Base-by-base conservation (phyloP, 2,329 filamentous ascomycete species). In the Fusarium sp. region DNA sequence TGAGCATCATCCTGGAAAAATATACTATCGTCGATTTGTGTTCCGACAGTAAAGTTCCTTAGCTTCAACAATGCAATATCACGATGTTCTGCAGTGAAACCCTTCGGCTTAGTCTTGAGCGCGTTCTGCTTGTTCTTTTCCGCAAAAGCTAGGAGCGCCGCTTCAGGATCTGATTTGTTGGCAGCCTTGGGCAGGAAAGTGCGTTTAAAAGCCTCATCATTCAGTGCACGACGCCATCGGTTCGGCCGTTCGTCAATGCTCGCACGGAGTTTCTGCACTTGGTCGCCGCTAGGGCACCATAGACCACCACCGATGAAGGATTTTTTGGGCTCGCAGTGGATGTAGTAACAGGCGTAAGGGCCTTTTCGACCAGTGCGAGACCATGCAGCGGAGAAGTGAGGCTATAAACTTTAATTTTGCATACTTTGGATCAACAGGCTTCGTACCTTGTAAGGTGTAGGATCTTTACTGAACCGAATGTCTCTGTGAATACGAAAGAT, bases 401-500 rank as follows among this genome's bases (percentile, higher is more conserved):
- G 88, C 90, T 93, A 55, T 23, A 46, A 15, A 18, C 46, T 48
- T 69, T 17, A 73, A 45, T 9, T 20, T 30, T 4, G 6, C 20
- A 13, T 60, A 11, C 1, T 30, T 26, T 48, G n/a, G 54, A 40
- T 61, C 50, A 45, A 50, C 42, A 61, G 23, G 9, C 14, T 23
- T 82, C 54, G 12, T 82, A 92, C 92, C 87, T 97, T 97, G 84
- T 97, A 97, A 0, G 95, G 94, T 5, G 93, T 96, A 23, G 89
- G 92, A 76, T 97, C 91, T 73, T 93, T 92, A 76, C 88, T 92
- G 82, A 97, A 97, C 60, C 94, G 89, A 45, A 96, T 87, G 75
- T 97, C 94, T 74, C 94, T 87, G 81, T 97, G 94, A 64, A 97
- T 96, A 67, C 94, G 91, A 79, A 95, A 97, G 50, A 94, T 90